Conservation (phyloP, 805 yeast species). For the Myxozyma kluyveri region DNA sequence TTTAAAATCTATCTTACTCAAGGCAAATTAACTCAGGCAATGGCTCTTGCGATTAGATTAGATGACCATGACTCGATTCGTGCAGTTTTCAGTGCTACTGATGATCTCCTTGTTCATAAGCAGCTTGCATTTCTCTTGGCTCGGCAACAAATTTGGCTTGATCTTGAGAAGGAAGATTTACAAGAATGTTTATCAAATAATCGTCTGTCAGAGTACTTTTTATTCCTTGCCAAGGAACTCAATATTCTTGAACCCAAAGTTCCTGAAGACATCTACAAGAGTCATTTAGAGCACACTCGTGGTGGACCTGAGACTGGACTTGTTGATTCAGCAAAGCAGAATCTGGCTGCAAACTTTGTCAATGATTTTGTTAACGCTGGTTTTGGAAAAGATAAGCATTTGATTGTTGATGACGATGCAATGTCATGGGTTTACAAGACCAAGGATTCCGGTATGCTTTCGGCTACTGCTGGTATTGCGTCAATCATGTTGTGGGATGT, state of each 20-base stretch:
- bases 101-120: constrained; percentile 67
- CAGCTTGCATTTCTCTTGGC: constrained; percentile 89
- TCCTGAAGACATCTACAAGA: constrained; percentile 92
- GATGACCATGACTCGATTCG: constrained; percentile 76
- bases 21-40: constrained; percentile 81
- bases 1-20: constrained; percentile 77
- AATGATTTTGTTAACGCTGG: constrained; percentile 91
- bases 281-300: constrained; percentile 74
- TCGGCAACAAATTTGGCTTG: constrained; percentile 78
- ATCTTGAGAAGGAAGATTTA: constrained; percentile 52
- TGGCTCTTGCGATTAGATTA: constrained; percentile 81
- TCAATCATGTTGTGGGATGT: constrained; percentile 88
- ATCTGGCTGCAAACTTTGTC: constrained; percentile 90
- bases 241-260: constrained; percentile 85
- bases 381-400: constrained; percentile 76
- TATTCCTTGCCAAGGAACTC: constrained; percentile 78
- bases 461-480: constrained; percentile 90
- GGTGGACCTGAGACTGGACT: constrained; percentile 49
- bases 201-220: constrained; percentile 72
- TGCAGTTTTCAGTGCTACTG: constrained; percentile 77
- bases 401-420: constrained; percentile 65
- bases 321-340: constrained; percentile 90
- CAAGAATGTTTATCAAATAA: constrained; percentile 83
- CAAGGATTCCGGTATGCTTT: constrained; percentile 84
- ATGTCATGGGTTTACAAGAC: constrained; percentile 87